A percentile compares a stretch with the other conserved stretches of the same genome.
These are phyloP conservation scores for Phaseolus lunatus DNA, from an alignment of 306 rosid genomes.

Conservation along the genomic window DNA sequence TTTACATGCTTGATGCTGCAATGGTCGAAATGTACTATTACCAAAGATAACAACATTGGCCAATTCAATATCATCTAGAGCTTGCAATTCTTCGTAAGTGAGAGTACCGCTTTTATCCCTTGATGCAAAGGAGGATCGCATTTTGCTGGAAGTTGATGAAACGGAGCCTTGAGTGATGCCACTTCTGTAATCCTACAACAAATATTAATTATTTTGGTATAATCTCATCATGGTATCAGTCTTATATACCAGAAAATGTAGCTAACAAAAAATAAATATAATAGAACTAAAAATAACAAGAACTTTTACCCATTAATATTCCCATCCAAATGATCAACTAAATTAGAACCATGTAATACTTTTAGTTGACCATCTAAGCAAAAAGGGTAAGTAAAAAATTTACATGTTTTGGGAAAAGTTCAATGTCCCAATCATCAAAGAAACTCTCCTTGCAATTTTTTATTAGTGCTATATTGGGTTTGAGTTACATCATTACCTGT, in stretches of 20 bases:
- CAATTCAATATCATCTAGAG: conserved; percentile 83
- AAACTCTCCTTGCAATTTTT: conserved; percentile 18
- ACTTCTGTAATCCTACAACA: conserved; percentile 71
- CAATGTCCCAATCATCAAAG: conserved; percentile 16
- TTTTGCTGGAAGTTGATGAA: conserved; percentile 56
- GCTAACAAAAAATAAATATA: background rate
- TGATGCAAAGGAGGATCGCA: conserved; percentile 44
- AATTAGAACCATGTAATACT: conserved; percentile 7
- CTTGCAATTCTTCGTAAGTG: conserved; percentile 69
- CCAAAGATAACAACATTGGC: conserved; percentile 94
- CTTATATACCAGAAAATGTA: conserved; percentile 12
- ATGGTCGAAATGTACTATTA: conserved; percentile 77
- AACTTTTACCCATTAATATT: conserved; percentile 17
- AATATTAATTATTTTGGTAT: conserved; percentile 43
- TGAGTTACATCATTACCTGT: conserved; percentile 12
- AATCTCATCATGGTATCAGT: conserved; percentile 6
- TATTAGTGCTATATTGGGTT: background rate
- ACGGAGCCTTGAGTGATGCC: conserved; percentile 60
- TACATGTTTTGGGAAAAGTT: conserved; percentile 23
- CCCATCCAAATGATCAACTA: conserved; percentile 30
- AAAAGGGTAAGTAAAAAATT: conserved; percentile 18
- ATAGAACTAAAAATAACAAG: conserved; percentile 11
- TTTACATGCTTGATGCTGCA: conserved; percentile 92
- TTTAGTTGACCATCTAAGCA: conserved; percentile 1
- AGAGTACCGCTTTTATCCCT: conserved; percentile 55